phyloP scores from a whole-genome alignment of 2,329 filamentous ascomycete genomes.

The Dothideomycetes sp. region DNA sequence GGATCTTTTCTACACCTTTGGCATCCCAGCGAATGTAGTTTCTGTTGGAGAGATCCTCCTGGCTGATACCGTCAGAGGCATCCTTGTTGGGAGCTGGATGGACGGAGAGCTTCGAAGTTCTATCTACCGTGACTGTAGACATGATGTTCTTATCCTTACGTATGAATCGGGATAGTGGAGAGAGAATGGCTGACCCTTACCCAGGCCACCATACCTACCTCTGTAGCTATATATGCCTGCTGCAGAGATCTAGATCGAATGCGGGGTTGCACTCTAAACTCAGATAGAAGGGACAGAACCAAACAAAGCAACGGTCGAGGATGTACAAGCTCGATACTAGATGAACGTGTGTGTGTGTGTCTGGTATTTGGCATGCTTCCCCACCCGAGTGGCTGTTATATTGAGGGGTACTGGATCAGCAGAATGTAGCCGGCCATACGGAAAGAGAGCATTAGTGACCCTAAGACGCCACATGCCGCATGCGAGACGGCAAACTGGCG shows the following conservation, averaged over 20 bases:
- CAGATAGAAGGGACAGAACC: not conserved
- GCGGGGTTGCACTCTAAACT: not conserved
- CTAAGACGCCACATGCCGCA: too few species aligned
- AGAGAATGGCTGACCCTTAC: not conserved
- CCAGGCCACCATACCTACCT: not conserved
- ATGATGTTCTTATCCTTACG: too few species aligned
- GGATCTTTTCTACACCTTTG: slow-evolving; percentile 32
- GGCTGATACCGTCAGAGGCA: not conserved
- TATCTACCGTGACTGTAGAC: slow-evolving; percentile 12
- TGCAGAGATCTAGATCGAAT: not conserved
- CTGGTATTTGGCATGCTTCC: slow-evolving; percentile 8
- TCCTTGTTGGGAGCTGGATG: slow-evolving; percentile 13
- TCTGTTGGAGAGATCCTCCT: slow-evolving; percentile 15
- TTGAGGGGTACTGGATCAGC: slow-evolving; percentile 4
- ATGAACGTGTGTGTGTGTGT: not conserved
- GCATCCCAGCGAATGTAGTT: slow-evolving; percentile 36
- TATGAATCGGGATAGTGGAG: not conserved
- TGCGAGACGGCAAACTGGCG: too few species aligned
- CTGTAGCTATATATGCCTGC: slow-evolving; percentile 1
- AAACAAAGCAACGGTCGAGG: not conserved
- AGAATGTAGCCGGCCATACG: slow-evolving; percentile 4
- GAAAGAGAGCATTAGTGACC: slow-evolving; percentile 5
- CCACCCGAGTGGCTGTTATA: not conserved
- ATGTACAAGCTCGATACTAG: slow-evolving; percentile 6
- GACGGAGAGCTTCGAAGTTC: slow-evolving; percentile 13